Evolutionary conservation across 139 green algal genomes (phyloP), one percentile per base, ranked within the genome.

Genomic region (Ettlia oleoabundans): DNA sequence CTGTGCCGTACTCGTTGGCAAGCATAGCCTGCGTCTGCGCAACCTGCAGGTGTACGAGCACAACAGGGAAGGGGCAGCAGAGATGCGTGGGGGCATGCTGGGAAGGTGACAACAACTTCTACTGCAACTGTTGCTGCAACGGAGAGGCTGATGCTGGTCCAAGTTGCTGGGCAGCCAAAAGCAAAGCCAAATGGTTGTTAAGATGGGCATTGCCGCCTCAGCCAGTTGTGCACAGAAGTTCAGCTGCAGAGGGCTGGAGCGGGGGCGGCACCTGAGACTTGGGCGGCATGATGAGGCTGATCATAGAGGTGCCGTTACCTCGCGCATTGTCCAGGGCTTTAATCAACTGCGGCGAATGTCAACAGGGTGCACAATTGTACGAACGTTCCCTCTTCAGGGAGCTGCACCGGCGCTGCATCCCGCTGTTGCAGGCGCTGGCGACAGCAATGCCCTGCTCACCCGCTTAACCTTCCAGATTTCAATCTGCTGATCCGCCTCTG

Each of bases 241-340:
- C 15, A 24, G 13, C 47, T 58, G 47, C 47, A 10, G 15, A 24
- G 13, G 47, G 15, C 10, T 15, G 15, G 15, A 58, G 47, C 47
- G 47, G 47, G 47, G 47, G 47, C 13, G 18, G 55, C 18, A 75
- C 94, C 93, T 99, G 97, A 86, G 98, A 98, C 78, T 98, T 97
- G 0, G 97, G 97, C 32, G 97, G 97, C 91, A 99, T 97, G 77
- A 99, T 98, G 2, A 99, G 86, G 63, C 90, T 96, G 82, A 99
- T 99, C 97, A 99, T 99, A 71, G 92, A 98, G 24, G 97, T 99
- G n/a, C 97, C 97, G 85, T 99, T 99, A 41, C 97, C 95, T 26
- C 91, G 78, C 0, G 95, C 94, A 43, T 86, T 85, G 81, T 97
- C 91, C 72, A 98, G 84, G 19, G 84, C 93, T 81, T 98, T 98